A percentile compares a stretch with the other conserved stretches of the same genome.
Conservation (phyloP, 1,284 basidiomycete species). For the Moesziomyces antarcticus region DNA sequence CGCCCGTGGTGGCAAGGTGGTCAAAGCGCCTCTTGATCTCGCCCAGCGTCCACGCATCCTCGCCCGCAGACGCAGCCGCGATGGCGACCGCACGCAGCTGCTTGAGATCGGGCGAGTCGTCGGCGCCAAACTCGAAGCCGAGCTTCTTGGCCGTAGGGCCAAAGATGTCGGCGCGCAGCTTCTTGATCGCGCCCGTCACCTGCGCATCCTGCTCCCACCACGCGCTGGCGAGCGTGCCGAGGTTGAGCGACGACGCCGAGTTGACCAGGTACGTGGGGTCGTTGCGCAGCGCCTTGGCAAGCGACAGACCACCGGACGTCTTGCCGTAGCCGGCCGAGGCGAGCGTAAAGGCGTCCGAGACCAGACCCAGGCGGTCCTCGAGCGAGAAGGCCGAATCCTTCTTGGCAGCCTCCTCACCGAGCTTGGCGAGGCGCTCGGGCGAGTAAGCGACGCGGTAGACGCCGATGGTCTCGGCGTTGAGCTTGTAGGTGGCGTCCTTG, state of each 20-base stretch:
- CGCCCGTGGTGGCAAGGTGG: slow-evolving; percentile 77
- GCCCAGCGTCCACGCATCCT: slow-evolving; percentile 59
- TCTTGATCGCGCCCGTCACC: slow-evolving; percentile 69
- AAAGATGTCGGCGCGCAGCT: slow-evolving; percentile 73
- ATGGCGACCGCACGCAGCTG: slow-evolving; percentile 84
- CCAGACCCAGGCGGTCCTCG: slow-evolving; percentile 86
- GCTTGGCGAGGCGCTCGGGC: slow-evolving; percentile 80
- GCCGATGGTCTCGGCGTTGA: slow-evolving; percentile 89
- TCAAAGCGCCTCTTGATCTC: slow-evolving; percentile 82
- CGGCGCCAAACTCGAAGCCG: slow-evolving; percentile 79
- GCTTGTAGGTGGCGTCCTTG: slow-evolving; percentile 76
- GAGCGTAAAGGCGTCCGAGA: slow-evolving; percentile 83
- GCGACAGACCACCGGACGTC: slow-evolving; percentile 79
- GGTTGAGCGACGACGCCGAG: slow-evolving; percentile 41
- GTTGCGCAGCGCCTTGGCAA: slow-evolving; percentile 76
- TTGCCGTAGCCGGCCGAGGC: slow-evolving; percentile 82
- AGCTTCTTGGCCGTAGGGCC: slow-evolving; percentile 81
- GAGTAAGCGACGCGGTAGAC: slow-evolving; percentile 92
- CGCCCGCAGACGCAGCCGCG: slow-evolving; percentile 72
- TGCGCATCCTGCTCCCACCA: slow-evolving; percentile 86
- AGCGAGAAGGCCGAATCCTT: slow-evolving; percentile 77
- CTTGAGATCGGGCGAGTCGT: slow-evolving; percentile 79
- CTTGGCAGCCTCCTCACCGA: slow-evolving; percentile 82
- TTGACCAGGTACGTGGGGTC: slow-evolving; percentile 63
- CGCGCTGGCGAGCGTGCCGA: slow-evolving; percentile 69